Evolutionary conservation across 1,284 basidiomycete genomes (phyloP).

Genomic region (Trichosporon sp.): DNA sequence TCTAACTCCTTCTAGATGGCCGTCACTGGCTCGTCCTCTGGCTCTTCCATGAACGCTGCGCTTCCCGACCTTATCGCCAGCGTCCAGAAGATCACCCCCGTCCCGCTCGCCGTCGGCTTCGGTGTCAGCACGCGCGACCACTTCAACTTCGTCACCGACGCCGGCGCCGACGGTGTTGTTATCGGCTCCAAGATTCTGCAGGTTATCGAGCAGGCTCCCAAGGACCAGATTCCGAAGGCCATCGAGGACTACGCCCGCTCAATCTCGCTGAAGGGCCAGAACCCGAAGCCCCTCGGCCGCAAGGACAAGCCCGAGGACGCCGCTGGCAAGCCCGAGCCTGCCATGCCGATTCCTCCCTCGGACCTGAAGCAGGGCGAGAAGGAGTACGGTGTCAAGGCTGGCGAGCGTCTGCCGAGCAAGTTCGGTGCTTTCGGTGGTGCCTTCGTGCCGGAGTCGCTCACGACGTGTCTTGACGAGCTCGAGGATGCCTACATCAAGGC

Average conservation of each 20-base stretch:
- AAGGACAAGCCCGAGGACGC: conserved; percentile 22
- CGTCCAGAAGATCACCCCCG: conserved; percentile 63
- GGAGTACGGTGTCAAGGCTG: conserved; percentile 38
- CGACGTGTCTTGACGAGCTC: conserved; percentile 84
- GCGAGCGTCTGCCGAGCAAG: conserved; percentile 63
- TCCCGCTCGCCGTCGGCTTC: conserved; percentile 92
- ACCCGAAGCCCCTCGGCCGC: conserved; percentile 40
- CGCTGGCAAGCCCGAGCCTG: conserved; percentile 31
- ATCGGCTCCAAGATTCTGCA: conserved; percentile 82
- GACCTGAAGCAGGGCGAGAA: conserved; percentile 26
- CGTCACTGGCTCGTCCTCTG: conserved; percentile 84
- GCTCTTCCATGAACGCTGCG: conserved; percentile 64
- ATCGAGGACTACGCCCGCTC: conserved; percentile 71
- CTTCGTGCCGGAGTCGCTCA: conserved; percentile 91
- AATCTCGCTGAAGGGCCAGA: conserved; percentile 61
- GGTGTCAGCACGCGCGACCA: conserved; percentile 90
- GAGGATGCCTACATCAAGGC: conserved; percentile 86
- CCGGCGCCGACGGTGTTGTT: conserved; percentile 92
- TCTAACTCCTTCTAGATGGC: conserved; percentile 67
- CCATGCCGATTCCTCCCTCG: conserved; percentile 42
- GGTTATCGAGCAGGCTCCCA: conserved; percentile 64
- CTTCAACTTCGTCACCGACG: conserved; percentile 74
- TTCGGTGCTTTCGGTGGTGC: conserved; percentile 97
- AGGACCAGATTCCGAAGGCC: conserved; percentile 56
- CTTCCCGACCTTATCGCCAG: conserved; percentile 74